Conservation (phyloP, 1,139 yeast genomes). For the Casaregolazyma suthepensis region DNA sequence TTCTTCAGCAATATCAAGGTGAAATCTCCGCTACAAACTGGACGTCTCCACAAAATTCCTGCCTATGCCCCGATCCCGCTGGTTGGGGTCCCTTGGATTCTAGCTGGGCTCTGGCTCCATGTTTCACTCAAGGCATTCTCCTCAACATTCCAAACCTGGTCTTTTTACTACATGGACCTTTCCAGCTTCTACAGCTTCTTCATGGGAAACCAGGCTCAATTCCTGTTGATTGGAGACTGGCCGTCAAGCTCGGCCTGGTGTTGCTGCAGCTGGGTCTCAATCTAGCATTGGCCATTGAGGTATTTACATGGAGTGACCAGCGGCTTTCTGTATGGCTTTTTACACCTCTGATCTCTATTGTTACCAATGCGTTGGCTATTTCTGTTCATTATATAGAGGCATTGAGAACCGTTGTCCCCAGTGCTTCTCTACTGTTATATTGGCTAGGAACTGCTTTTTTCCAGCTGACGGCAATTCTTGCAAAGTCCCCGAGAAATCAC, state of each 20-base stretch:
- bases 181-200: constrained; percentile 35
- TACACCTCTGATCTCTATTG: constrained; percentile 38
- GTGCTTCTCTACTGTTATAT: constrained; percentile 63
- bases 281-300: constrained; percentile 24
- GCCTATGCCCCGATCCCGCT: constrained; percentile 42
- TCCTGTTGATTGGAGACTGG: constrained; percentile 35
- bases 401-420: constrained; percentile 55
- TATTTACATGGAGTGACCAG: background rate
- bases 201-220: constrained; percentile 27
- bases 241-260: constrained; percentile 33
- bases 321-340: constrained; percentile 39
- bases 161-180: constrained; percentile 49
- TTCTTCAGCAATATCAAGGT: background rate
- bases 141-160: constrained; percentile 47
- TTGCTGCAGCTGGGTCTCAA: constrained; percentile 39
- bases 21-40: background rate
- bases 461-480: background rate
- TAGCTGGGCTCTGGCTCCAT: constrained; percentile 70
- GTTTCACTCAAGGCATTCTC: constrained; percentile 70
- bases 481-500: background rate
- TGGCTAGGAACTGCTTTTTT: constrained; percentile 56
- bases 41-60: constrained; percentile 1
- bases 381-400: constrained; percentile 67
- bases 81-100: constrained; percentile 68
- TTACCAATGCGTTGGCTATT: constrained; percentile 46